A percentile compares a stretch with the other conserved stretches of the same genome.
Evolutionary conservation across 2,329 filamentous ascomycete species (phyloP).

Genomic region (Colletotrichum tamarilloi): DNA sequence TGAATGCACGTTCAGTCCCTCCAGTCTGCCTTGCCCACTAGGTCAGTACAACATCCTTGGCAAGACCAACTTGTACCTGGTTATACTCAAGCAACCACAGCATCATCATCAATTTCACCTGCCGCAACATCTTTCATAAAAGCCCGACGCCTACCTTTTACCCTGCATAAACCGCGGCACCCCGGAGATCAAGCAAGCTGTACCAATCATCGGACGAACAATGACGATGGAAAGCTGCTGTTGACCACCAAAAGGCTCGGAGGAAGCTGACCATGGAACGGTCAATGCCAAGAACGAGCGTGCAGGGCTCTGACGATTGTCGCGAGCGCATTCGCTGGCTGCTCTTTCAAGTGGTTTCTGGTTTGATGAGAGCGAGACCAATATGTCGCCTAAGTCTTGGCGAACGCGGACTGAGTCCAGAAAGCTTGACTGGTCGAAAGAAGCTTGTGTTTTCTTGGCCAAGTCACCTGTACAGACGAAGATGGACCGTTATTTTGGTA

Average conservation of each 20-base stretch:
- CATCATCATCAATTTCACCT: conserved; percentile 7
- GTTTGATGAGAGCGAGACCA: conserved; percentile 29
- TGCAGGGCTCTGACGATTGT: conserved; percentile 29
- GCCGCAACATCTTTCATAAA: background rate
- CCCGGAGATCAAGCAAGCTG: background rate
- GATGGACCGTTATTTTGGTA: background rate
- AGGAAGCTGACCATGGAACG: background rate
- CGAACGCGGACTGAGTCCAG: conserved; percentile 31
- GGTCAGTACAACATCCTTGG: background rate
- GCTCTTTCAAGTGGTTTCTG: background rate
- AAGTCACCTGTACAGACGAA: background rate
- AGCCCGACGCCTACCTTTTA: conserved; percentile 3
- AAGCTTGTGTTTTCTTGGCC: conserved; percentile 31
- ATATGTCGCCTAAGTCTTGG: conserved; percentile 29
- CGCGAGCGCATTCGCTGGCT: conserved; percentile 7
- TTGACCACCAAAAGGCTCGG: background rate
- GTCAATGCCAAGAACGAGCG: conserved; percentile 26
- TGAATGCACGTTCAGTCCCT: background rate
- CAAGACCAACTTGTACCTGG: background rate
- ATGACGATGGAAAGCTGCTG: conserved; percentile 20
- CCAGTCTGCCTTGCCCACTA: background rate
- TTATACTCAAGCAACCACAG: background rate
- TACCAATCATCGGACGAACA: conserved; percentile 8
- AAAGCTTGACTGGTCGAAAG: conserved; percentile 30
- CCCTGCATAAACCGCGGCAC: conserved; percentile 14